Conservation (phyloP, 169 alveolate genomes). For the Cryptosporidium meleagridis region DNA sequence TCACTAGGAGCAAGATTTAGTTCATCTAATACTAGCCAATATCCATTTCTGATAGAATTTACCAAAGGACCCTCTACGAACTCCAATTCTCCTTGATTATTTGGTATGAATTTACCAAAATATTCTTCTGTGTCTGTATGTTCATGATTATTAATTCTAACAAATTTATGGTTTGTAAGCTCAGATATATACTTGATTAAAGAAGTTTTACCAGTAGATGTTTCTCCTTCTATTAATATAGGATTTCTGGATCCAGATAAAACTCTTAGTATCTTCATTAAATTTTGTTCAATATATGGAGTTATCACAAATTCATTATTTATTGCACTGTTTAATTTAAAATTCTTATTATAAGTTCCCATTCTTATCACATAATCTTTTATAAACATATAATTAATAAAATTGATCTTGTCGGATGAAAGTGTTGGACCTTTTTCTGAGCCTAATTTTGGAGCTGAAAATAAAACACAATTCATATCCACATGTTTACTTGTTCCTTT, state of each 20-base stretch:
- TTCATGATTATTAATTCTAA: conserved; percentile 98
- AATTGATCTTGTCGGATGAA: not conserved
- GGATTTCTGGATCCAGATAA: conserved; percentile 95
- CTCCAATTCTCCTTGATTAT: conserved; percentile 86
- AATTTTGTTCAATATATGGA: conserved; percentile 87
- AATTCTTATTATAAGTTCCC: conserved; percentile 67
- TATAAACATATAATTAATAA: conserved; percentile 19
- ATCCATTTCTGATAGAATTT: conserved; percentile 97
- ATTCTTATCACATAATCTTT: conserved; percentile 69
- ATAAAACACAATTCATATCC: not conserved
- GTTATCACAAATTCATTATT: conserved; percentile 89
- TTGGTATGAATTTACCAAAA: conserved; percentile 95
- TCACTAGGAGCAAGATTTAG: conserved; percentile 98
- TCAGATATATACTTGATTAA: conserved; percentile 94
- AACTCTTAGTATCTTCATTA: conserved; percentile 91
- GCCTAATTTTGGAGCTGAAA: not conserved
- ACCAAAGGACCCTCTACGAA: conserved; percentile 98
- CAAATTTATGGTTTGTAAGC: conserved; percentile 93
- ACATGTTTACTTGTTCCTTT: not conserved
- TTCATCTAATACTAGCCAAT: conserved; percentile 99
- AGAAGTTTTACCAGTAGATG: conserved; percentile 99
- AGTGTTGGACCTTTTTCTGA: not conserved
- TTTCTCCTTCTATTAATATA: conserved; percentile 98
- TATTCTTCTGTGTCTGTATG: conserved; percentile 99
- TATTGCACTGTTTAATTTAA: conserved; percentile 73